Conservation (phyloP, 2,329 filamentous ascomycete genomes). For the Colletotrichum incanum region DNA sequence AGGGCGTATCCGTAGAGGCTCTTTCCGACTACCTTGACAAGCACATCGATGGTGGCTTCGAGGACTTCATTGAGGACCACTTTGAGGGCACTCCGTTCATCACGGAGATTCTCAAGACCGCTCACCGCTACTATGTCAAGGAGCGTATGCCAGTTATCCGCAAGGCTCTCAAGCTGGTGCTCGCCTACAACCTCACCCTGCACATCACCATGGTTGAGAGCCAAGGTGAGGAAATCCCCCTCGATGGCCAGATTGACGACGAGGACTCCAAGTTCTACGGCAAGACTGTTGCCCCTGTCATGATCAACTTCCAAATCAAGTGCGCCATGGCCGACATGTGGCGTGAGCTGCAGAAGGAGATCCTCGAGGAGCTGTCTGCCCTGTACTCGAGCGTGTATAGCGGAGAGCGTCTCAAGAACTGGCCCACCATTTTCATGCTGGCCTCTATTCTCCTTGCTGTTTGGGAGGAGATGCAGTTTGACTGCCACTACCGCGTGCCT, state of each 20-base stretch:
- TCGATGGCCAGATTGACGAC: conserved; percentile 89
- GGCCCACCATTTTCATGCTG: conserved; percentile 98
- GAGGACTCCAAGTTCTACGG: conserved; percentile 89
- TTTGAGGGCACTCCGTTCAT: conserved; percentile 96
- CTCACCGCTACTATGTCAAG: conserved; percentile 92
- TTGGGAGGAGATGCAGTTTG: conserved; percentile 99
- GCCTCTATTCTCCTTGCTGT: conserved; percentile 93
- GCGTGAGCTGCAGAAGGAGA: conserved; percentile 96
- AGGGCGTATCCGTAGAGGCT: conserved; percentile 85
- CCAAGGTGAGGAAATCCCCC: conserved; percentile 82
- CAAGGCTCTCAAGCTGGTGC: conserved; percentile 93
- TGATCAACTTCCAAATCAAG: conserved; percentile 99
- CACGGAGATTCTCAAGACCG: conserved; percentile 96
- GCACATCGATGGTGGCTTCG: conserved; percentile 92
- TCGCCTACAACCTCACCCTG: conserved; percentile 95
- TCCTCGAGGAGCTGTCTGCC: conserved; percentile 91
- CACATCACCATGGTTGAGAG: conserved; percentile 97
- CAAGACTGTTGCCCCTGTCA: conserved; percentile 93
- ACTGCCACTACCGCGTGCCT: conserved; percentile 94
- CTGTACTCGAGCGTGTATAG: conserved; percentile 99
- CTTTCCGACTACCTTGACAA: conserved; percentile 95
- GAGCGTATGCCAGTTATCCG: conserved; percentile 91
- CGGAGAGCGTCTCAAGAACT: conserved; percentile 97
- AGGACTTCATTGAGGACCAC: conserved; percentile 95
- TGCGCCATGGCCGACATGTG: conserved; percentile 97